Percentiles rank a stretch among this genome's conserved stretches.
These are phyloP conservation scores for Speleostelium caveatum DNA, from an alignment of 78 protist species.

Conservation along the genomic window DNA sequence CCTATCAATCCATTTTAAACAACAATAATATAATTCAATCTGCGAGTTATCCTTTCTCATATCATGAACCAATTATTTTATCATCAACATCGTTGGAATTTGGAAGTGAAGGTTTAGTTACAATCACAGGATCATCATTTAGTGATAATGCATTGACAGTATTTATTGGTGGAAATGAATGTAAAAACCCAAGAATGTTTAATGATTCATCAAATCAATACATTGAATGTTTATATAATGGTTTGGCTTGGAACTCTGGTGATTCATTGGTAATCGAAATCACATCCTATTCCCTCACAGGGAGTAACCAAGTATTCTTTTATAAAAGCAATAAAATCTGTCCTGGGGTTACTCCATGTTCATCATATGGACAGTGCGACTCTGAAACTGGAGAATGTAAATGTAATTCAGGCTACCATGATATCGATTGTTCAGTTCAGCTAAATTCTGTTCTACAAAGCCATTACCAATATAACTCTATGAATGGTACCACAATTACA, in stretches of 20 bases:
- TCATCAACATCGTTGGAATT: neutral
- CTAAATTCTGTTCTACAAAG: no score
- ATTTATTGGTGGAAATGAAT: neutral
- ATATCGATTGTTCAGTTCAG: slow-evolving; percentile 10
- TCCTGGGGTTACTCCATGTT: neutral
- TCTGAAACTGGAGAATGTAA: neutral
- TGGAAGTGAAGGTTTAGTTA: neutral
- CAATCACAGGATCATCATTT: neutral
- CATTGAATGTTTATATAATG: no score
- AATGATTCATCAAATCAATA: no score
- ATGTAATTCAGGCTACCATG: neutral
- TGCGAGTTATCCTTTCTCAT: no score
- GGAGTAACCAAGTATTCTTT: slow-evolving; percentile 19
- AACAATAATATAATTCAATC: no score
- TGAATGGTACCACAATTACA: no score
- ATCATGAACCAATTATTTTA: neutral
- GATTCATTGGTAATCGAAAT: neutral
- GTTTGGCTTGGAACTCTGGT: no score
- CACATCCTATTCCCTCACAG: neutral
- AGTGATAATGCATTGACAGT: neutral
- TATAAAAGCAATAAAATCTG: neutral
- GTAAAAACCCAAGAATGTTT: neutral
- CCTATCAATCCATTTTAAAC: no score
- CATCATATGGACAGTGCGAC: slow-evolving; percentile 23
- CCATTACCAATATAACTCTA: no score